phyloP scores from a whole-genome alignment of 1,284 basidiomycete genomes.

The Pyrrhoderma lamaoense region DNA sequence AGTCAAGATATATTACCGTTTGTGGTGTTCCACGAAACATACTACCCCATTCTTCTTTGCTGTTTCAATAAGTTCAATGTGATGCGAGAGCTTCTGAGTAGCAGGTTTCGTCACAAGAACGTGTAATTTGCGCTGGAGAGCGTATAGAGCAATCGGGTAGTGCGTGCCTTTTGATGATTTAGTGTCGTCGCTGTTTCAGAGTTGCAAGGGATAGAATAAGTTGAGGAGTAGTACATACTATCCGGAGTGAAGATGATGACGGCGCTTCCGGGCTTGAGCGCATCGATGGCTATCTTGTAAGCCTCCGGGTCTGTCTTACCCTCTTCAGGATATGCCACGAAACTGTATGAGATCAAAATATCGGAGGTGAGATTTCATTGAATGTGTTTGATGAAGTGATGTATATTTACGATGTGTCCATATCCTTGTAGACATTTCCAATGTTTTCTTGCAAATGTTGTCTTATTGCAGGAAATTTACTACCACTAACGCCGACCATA shows the following conservation, averaged over 20 bases:
- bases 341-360: slow-evolving; percentile 36
- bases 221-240: slow-evolving; percentile 38
- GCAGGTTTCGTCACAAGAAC: slow-evolving; percentile 92
- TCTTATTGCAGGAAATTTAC: slow-evolving; percentile 80
- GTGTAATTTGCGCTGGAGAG: slow-evolving; percentile 77
- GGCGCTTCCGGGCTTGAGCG: slow-evolving; percentile 74
- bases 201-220: slow-evolving; percentile 19
- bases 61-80: slow-evolving; percentile 67
- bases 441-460: slow-evolving; percentile 82
- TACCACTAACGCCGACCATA: slow-evolving; percentile 82
- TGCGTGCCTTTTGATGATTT: slow-evolving; percentile 59
- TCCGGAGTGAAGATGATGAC: slow-evolving; percentile 86
- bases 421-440: slow-evolving; percentile 75
- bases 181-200: background rate
- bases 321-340: slow-evolving; percentile 73
- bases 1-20: slow-evolving; percentile 38
- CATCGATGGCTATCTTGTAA: slow-evolving; percentile 83
- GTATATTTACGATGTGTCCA: slow-evolving; percentile 64
- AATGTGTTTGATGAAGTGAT: background rate
- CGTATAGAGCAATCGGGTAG: slow-evolving; percentile 78
- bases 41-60: slow-evolving; percentile 76
- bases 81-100: slow-evolving; percentile 78
- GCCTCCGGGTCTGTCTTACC: slow-evolving; percentile 69
- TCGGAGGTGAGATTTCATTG: background rate
- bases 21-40: slow-evolving; percentile 89